Evolutionary conservation across 768 basidiomycete genomes (phyloP).

Genomic region (Cubamyces lactineus): DNA sequence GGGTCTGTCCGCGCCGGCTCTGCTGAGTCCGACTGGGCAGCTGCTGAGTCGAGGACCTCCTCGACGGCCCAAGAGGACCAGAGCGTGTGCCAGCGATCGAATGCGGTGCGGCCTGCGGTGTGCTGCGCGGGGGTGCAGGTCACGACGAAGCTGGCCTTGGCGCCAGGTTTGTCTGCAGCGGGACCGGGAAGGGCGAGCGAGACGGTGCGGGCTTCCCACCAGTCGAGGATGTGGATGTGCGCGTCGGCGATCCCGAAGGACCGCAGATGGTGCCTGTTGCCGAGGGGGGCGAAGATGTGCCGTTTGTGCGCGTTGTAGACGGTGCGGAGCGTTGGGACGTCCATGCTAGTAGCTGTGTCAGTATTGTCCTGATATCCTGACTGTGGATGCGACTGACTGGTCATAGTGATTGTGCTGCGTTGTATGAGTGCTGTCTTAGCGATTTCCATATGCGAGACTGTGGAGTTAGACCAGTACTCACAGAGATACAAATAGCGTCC

Average conservation of each 20-base stretch:
- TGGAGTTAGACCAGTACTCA: constrained; percentile 28
- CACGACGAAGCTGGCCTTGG: constrained; percentile 43
- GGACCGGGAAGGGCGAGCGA: constrained; percentile 33
- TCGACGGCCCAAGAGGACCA: constrained; percentile 72
- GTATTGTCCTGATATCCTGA: neutral
- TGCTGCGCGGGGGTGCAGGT: constrained; percentile 71
- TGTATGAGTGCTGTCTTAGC: neutral
- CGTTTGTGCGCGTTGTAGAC: constrained; percentile 35
- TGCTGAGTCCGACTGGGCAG: constrained; percentile 21
- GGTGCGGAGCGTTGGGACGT: constrained; percentile 37
- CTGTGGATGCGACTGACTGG: constrained; percentile 28
- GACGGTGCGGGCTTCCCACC: constrained; percentile 47
- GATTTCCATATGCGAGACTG: neutral
- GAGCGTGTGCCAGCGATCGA: constrained; percentile 58
- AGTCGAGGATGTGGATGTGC: constrained; percentile 50
- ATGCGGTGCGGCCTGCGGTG: constrained; percentile 51
- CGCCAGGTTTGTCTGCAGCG: constrained; percentile 4
- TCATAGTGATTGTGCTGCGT: constrained; percentile 43
- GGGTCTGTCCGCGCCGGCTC: constrained; percentile 35
- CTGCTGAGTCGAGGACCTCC: constrained; percentile 43
- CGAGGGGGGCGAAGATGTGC: constrained; percentile 51
- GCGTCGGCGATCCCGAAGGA: constrained; percentile 36
- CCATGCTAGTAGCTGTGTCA: constrained; percentile 32
- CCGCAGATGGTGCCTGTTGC: constrained; percentile 42
- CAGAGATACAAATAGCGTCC: constrained; percentile 54